Conservation (phyloP, 2,329 filamentous ascomycete genomes). For the Trichoderma asperellum region DNA sequence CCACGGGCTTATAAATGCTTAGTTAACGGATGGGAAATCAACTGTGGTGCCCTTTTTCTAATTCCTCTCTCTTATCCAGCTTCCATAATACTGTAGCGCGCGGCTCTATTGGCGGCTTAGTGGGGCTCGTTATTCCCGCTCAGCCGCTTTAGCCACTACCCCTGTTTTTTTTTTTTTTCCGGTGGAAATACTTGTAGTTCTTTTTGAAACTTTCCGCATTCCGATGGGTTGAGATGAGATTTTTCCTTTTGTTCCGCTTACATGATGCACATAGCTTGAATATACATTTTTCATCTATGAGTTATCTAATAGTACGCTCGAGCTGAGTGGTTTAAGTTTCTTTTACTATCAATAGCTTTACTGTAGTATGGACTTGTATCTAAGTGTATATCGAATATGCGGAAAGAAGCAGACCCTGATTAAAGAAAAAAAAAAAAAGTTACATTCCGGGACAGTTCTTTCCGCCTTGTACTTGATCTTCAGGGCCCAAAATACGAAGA, state of each 20-base stretch:
- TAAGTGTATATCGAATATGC: background rate
- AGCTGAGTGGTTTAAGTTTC: background rate
- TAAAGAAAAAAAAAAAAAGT: background rate
- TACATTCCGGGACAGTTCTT: background rate
- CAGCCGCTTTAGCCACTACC: background rate
- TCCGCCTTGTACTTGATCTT: background rate
- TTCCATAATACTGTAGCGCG: background rate
- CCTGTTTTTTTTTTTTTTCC: background rate
- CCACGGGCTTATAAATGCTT: conserved; percentile 21
- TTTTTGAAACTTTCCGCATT: background rate
- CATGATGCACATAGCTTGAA: background rate
- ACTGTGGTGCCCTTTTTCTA: background rate
- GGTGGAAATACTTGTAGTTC: background rate
- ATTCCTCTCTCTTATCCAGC: background rate
- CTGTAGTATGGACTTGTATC: background rate
- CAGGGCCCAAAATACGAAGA: background rate
- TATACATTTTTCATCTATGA: background rate
- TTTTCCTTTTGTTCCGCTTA: background rate
- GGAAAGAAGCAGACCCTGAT: background rate
- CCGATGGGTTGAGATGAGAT: background rate
- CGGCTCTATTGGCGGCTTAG: background rate
- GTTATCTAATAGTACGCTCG: background rate
- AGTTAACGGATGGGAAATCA: conserved; percentile 12
- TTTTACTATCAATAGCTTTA: too few relatives aligned
- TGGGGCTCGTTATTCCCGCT: background rate